Base-by-base conservation (phyloP, 225 moss, liverwort and hornwort genomes). In the Sphagnum contortum region DNA sequence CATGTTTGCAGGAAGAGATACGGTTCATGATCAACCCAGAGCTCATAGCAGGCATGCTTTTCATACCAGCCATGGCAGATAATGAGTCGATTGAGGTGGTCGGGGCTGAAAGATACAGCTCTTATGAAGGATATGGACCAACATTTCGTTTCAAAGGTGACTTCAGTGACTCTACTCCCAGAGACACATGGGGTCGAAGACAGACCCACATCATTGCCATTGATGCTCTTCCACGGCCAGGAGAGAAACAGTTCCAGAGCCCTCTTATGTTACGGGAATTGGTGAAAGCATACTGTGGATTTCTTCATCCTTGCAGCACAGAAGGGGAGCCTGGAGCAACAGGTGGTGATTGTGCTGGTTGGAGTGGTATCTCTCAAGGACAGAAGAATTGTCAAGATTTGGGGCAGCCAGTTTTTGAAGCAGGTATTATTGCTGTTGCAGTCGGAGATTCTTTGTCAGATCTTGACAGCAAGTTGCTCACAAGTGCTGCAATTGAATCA, bases 11-110 rank as follows among this genome's bases (percentile, higher is more conserved):
- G 91, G 94, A 95, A 76, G 94, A 95, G 73, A 95, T 95, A 3
- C 86, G 89, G 48, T 91, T 95, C 71, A 91, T 95, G 94, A 83
- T 89, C 64, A 88, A 87, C 68, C 94, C 94, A 51, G 94, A 95
- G 79, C 91, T 92, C 63, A 86, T 89, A 52, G 94, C 83, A 51
- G 94, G 91, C 52, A 95, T 95, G 91, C 74, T 95, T 57, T 91
- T 95, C 73, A 70, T 91, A 61, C 81, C 91, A 68, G 69, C 80
- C 8, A 91, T 95, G 94, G 74, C 79, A 55, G 82, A 80, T 50
- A 89, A 91, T 69, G 94, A 95, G 65, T 87, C 94, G 2, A 77
- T 95, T 70, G 94, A 95, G 73, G 86, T 95, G 63, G 80, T 78
- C 62, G 94, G 94, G 63, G 91, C 82, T 48, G 87, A 95, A 70